Conservation (phyloP, 2,329 filamentous ascomycete genomes). For the Fusarium subtropicale region DNA sequence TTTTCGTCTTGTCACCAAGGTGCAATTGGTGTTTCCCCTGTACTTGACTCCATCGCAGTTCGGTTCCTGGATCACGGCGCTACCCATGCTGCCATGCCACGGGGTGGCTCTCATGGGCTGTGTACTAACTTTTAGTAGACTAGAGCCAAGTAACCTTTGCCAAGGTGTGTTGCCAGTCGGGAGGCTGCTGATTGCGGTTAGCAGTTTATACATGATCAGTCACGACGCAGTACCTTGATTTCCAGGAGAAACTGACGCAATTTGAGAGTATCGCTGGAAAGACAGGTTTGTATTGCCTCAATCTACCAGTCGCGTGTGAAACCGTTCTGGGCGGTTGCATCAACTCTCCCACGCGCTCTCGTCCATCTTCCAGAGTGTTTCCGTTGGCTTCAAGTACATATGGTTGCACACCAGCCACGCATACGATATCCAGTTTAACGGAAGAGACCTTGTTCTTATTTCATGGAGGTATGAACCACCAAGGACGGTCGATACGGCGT, state of each 20-base stretch:
- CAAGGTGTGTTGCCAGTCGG: slow-evolving; percentile 31
- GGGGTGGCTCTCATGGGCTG: slow-evolving; percentile 42
- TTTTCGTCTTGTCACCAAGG: background rate
- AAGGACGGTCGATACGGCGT: slow-evolving; percentile 15
- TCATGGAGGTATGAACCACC: slow-evolving; percentile 23
- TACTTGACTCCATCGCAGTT: slow-evolving; percentile 34
- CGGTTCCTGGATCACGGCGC: slow-evolving; percentile 47
- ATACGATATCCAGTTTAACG: slow-evolving; percentile 6
- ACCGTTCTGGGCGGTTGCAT: slow-evolving; percentile 35
- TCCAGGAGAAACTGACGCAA: background rate
- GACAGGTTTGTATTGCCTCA: slow-evolving; percentile 24
- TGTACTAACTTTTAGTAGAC: slow-evolving; percentile 8
- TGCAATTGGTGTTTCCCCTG: slow-evolving; percentile 28
- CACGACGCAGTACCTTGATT: slow-evolving; percentile 18
- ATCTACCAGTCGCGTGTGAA: slow-evolving; percentile 30
- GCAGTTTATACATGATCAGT: slow-evolving; percentile 25
- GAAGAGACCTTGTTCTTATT: slow-evolving; percentile 11
- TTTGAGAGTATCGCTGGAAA: slow-evolving; percentile 22
- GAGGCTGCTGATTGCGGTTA: slow-evolving; percentile 31
- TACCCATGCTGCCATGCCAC: slow-evolving; percentile 45
- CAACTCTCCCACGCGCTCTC: slow-evolving; percentile 21
- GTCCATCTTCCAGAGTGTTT: slow-evolving; percentile 10
- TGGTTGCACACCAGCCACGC: slow-evolving; percentile 28
- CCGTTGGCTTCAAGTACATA: slow-evolving; percentile 6
- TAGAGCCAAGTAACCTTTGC: slow-evolving; percentile 10